phyloP scores from a whole-genome alignment of 192 early-diverging fungal species.

The Entomortierella chlamydospora region DNA sequence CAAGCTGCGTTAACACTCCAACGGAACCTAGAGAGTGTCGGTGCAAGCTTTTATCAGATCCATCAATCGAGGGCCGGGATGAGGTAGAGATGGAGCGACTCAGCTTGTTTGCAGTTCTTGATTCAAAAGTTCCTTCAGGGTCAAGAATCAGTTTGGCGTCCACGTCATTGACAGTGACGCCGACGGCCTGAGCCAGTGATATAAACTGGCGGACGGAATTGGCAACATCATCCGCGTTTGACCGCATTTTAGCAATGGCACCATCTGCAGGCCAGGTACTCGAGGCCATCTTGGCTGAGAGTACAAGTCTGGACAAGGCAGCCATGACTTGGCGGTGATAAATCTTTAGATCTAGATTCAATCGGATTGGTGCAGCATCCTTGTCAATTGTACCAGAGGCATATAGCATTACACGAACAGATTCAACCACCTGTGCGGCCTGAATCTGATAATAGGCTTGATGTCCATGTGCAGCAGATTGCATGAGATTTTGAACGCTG shows the following conservation, averaged over 20 bases:
- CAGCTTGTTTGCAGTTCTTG: conserved; percentile 7
- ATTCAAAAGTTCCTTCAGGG: conserved; percentile 14
- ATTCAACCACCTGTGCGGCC: conserved; percentile 67
- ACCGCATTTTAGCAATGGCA: conserved; percentile 75
- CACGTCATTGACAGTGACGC: conserved; percentile 46
- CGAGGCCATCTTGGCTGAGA: conserved; percentile 85
- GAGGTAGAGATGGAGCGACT: conserved; percentile 11
- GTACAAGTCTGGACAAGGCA: conserved; percentile 83
- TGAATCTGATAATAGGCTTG: conserved; percentile 43
- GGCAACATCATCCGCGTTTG: conserved; percentile 80
- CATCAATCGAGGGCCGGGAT: conserved; percentile 11
- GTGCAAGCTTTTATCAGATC: neutral
- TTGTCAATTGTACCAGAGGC: conserved; percentile 81
- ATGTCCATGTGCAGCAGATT: conserved; percentile 30
- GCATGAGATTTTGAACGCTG: conserved; percentile 25
- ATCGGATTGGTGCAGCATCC: conserved; percentile 72
- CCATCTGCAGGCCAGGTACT: conserved; percentile 93
- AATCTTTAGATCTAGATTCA: conserved; percentile 71
- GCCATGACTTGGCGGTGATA: conserved; percentile 84
- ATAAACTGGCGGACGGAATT: conserved; percentile 77
- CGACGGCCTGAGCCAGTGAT: conserved; percentile 43
- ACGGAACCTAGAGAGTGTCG: conserved; percentile 17
- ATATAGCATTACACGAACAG: conserved; percentile 87
- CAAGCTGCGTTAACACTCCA: conserved; percentile 40
- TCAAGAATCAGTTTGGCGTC: conserved; percentile 56